Evolutionary conservation across 345 rosid genomes (phyloP).

Genomic region (Populus tremula): DNA sequence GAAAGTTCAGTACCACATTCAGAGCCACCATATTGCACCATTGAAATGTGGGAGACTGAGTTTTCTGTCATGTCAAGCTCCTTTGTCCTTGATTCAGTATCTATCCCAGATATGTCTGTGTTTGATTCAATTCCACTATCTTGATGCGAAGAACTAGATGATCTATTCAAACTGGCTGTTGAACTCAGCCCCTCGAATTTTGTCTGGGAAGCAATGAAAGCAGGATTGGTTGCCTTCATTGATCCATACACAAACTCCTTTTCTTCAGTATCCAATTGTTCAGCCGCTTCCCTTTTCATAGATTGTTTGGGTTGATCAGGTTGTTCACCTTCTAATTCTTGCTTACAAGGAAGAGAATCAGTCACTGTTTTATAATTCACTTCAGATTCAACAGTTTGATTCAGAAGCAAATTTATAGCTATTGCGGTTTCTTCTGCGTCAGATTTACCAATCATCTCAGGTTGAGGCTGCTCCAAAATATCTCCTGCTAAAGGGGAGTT

Average conservation of each 20-base stretch:
- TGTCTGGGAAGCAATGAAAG: conserved; percentile 68
- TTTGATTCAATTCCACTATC: conserved; percentile 44
- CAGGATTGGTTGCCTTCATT: conserved; percentile 55
- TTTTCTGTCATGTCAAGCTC: conserved; percentile 37
- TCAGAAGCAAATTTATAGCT: conserved; percentile 30
- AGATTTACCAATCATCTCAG: conserved; percentile 31
- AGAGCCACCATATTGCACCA: conserved; percentile 53
- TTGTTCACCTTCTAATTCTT: conserved; percentile 49
- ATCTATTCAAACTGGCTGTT: conserved; percentile 40
- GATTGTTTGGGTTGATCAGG: conserved; percentile 42
- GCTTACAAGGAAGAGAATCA: conserved; percentile 25
- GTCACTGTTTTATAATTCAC: conserved; percentile 29
- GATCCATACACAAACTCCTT: conserved; percentile 43
- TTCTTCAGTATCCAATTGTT: conserved; percentile 44
- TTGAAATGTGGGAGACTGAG: conserved; percentile 17
- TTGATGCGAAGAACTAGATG: conserved; percentile 34
- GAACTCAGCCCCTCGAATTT: conserved; percentile 73
- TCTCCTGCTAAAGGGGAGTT: conserved; percentile 23
- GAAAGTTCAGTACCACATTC: conserved; percentile 94
- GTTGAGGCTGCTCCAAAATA: conserved; percentile 36
- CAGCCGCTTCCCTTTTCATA: conserved; percentile 55
- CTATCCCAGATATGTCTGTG: conserved; percentile 27
- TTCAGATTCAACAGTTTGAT: conserved; percentile 27
- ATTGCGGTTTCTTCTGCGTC: conserved; percentile 37
- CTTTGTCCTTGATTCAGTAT: conserved; percentile 22